phyloP scores from a whole-genome alignment of 169 alveolate species.

The Condylostoma magnum region DNA sequence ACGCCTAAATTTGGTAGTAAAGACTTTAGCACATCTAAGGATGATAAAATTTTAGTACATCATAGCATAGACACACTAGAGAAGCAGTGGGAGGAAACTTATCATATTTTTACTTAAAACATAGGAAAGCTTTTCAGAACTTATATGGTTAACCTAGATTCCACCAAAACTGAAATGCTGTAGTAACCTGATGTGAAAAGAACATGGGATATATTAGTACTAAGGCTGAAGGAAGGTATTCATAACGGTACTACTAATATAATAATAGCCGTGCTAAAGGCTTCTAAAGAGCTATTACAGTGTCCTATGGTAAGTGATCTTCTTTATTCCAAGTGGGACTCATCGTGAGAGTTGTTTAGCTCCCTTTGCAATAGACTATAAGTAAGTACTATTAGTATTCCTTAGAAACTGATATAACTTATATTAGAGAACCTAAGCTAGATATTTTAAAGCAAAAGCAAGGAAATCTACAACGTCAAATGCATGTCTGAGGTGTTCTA shows the following conservation, averaged over 20 bases:
- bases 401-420: conserved; percentile 2
- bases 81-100: conserved; percentile 34
- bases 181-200: neutral
- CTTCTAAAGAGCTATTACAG: neutral
- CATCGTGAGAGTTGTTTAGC: conserved; percentile 13
- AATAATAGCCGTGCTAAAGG: conserved; percentile 24
- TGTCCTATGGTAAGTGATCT: conserved; percentile 3
- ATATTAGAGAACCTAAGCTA: conserved; percentile 5
- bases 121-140: conserved; percentile 20
- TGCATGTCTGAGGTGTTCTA: neutral
- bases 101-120: conserved; percentile 23
- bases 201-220: conserved; percentile 3
- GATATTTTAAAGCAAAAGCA: neutral
- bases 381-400: conserved; percentile 14
- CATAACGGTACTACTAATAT: conserved; percentile 23
- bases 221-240: conserved; percentile 21
- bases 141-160: neutral
- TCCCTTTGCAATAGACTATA: conserved; percentile 27
- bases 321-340: conserved; percentile 9
- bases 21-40: neutral
- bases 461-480: conserved; percentile 13
- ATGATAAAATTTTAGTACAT: conserved; percentile 26
- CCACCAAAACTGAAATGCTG: neutral
- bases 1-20: conserved; percentile 33
- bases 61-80: conserved; percentile 30